A percentile compares a stretch with the other conserved stretches of the same genome.
Evolutionary conservation across 2,329 filamentous ascomycete species (phyloP).

Genomic region (Arthrinium puccinioides): DNA sequence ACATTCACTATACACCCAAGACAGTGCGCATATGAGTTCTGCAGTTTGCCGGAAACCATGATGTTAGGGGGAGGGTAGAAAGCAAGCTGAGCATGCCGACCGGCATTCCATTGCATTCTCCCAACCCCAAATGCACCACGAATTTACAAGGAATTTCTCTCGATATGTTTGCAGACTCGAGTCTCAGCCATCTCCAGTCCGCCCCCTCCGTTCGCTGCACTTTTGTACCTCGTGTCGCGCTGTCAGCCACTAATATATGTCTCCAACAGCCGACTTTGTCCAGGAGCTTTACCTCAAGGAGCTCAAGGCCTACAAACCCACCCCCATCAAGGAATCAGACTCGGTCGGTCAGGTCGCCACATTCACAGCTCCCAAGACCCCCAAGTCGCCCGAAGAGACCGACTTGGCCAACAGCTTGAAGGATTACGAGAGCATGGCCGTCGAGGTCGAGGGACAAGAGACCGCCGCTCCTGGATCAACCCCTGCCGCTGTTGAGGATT

Average conservation of each 20-base stretch:
- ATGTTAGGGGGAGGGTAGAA: too few relatives aligned
- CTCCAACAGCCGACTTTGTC: constrained; percentile 75
- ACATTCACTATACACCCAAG: too few relatives aligned
- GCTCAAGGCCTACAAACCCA: constrained; percentile 89
- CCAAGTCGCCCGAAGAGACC: constrained; percentile 85
- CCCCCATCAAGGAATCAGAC: constrained; percentile 76
- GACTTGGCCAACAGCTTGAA: constrained; percentile 87
- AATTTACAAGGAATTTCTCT: too few relatives aligned
- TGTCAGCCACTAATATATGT: not conserved
- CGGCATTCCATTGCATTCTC: too few relatives aligned
- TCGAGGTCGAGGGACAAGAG: constrained; percentile 88
- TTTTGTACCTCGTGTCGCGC: not conserved
- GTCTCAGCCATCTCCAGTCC: not conserved
- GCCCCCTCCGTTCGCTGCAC: not conserved
- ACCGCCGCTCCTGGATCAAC: constrained; percentile 50
- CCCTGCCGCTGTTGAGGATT: constrained; percentile 55
- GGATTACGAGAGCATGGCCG: constrained; percentile 88
- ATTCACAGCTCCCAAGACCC: constrained; percentile 73
- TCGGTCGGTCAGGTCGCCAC: constrained; percentile 85
- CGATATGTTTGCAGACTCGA: not conserved
- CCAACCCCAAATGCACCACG: too few relatives aligned
- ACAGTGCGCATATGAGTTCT: too few relatives aligned
- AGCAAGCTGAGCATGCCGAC: too few relatives aligned
- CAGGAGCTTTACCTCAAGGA: constrained; percentile 97
- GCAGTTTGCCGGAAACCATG: too few relatives aligned